Evolutionary conservation across 2,329 filamentous ascomycete genomes (phyloP).

Genomic region (Colletotrichum lindemuthianum): DNA sequence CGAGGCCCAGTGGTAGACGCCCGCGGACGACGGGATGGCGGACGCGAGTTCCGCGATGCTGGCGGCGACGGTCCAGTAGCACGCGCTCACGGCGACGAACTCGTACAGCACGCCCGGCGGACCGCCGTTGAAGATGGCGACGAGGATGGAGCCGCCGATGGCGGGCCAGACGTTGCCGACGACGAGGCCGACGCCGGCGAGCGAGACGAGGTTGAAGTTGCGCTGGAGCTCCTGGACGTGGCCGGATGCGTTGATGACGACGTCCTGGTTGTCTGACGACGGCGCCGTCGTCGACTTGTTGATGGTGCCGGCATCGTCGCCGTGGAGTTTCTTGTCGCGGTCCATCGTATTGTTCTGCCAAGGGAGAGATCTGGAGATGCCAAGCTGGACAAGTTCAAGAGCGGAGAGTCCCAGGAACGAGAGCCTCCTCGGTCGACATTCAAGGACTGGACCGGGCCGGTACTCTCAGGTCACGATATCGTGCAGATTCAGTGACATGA

Average conservation of each 20-base stretch:
- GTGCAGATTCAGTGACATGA: not conserved
- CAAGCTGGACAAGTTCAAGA: not conserved
- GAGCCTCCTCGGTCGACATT: constrained; percentile 8
- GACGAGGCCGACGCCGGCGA: constrained; percentile 52
- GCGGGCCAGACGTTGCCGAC: constrained; percentile 57
- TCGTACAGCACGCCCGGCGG: constrained; percentile 71
- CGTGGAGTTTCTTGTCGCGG: constrained; percentile 2
- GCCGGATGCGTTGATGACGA: constrained; percentile 50
- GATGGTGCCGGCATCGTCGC: not conserved
- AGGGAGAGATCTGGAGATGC: not conserved
- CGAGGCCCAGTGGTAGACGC: constrained; percentile 71
- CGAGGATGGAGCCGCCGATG: constrained; percentile 55
- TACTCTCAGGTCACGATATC: constrained; percentile 1
- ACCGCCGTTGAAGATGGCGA: constrained; percentile 69
- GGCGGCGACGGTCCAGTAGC: constrained; percentile 68
- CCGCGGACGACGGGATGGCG: constrained; percentile 68
- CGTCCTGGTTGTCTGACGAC: constrained; percentile 21
- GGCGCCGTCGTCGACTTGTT: constrained; percentile 6
- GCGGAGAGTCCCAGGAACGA: not conserved
- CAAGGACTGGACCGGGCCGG: constrained; percentile 10
- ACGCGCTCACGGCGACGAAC: constrained; percentile 59
- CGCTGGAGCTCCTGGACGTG: constrained; percentile 52
- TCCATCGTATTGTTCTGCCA: constrained; percentile 18
- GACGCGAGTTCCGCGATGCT: constrained; percentile 70
- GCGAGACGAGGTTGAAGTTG: constrained; percentile 52